phyloP scores from a whole-genome alignment of 331 rosid genomes.

The Phaseolus coccineus region DNA sequence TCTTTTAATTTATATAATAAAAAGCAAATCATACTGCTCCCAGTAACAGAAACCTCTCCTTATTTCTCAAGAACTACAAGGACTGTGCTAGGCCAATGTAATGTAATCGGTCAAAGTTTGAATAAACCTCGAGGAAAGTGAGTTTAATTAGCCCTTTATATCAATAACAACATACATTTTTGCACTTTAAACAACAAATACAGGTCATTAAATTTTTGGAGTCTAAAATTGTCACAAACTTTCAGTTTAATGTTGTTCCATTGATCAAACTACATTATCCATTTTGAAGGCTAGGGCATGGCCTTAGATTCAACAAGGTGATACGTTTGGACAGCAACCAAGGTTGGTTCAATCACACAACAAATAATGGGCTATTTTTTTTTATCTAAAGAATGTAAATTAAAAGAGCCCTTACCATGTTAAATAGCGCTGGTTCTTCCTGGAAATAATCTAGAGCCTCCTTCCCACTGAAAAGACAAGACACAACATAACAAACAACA shows the following conservation, averaged over 20 bases:
- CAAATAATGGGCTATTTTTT: background rate
- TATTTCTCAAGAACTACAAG: background rate
- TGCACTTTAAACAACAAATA: background rate
- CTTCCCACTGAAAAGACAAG: constrained; percentile 68
- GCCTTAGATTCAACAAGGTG: background rate
- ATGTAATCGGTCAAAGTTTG: background rate
- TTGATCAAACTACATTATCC: background rate
- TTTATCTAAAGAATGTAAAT: background rate
- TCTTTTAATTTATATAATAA: background rate
- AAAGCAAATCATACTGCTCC: background rate
- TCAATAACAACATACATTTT: background rate
- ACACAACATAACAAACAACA: background rate
- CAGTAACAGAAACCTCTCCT: background rate
- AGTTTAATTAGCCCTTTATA: background rate
- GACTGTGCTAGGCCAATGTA: background rate
- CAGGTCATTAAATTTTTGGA: background rate
- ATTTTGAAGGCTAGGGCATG: background rate
- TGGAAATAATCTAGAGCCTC: constrained; percentile 89
- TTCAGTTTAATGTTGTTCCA: constrained; percentile 18
- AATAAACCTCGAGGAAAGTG: background rate
- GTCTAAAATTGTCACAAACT: constrained; percentile 1
- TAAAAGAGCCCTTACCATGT: constrained; percentile 60
- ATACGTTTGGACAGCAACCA: background rate
- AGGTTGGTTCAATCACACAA: background rate
- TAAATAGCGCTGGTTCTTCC: constrained; percentile 73